Base-by-base conservation (phyloP, 805 yeast species). In the Nadsonia fulvescens region DNA sequence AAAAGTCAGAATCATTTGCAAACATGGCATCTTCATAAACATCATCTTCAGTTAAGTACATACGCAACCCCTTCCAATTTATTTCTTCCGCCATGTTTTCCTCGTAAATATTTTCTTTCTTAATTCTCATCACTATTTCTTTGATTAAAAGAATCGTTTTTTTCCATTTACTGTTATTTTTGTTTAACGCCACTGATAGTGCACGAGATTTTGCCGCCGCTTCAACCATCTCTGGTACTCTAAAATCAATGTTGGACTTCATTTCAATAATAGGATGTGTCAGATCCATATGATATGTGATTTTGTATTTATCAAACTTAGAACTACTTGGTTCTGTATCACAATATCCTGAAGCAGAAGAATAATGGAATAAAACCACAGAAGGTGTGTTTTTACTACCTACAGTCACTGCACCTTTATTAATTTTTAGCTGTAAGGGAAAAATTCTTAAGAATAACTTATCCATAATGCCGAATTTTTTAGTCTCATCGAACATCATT, bases 21-120 rank as follows among this genome's bases (percentile, higher is more conserved):
- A 44, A 44, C n/a, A 44, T 54, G 8, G 46, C 35, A 3, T 58
- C 40, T 5, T 38, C 33, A 2, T 47, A 42, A 4, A 40, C 45
- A 5, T 40, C 40, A 13, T 49, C 54, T 5, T 44, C 49, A 7
- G 58, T 58, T n/a, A 67, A 43, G 43, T 83, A 86, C 18, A 89
- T 60, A 8, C 66, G 54, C 14, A 86, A 49, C 1, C 96, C 96
- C 33, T 54, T 62, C 96, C 96, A 86, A n/a, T n/a, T n/a, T n/a
- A n/a, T n/a, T n/a, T n/a, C n/a, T n/a, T n/a, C n/a, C n/a, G n/a
- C n/a, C n/a, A n/a, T n/a, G n/a, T n/a, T n/a, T n/a, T n/a, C n/a
- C n/a, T n/a, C n/a, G n/a, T n/a, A n/a, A n/a, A n/a, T n/a, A n/a
- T n/a, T n/a, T n/a, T n/a, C n/a, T n/a, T n/a, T n/a, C n/a, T n/a